Evolutionary conservation across 768 basidiomycete species (phyloP), one percentile per base, ranked within the genome.

Genomic region (Phylloporus scabripes): DNA sequence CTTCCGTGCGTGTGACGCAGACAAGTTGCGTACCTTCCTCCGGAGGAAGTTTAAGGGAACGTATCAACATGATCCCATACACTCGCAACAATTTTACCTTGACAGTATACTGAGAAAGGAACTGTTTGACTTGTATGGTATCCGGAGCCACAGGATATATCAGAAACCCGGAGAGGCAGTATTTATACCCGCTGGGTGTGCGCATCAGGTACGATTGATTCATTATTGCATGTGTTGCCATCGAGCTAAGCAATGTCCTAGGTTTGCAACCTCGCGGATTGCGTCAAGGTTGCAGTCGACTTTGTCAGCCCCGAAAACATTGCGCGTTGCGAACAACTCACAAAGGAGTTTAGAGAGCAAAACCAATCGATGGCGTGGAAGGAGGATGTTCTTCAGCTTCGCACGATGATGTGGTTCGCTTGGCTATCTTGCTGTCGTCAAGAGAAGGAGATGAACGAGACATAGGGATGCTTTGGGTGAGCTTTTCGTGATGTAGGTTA

Each of bases 281-380:
- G 90, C 60, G 83, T 97, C 72, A 97, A 97, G 71, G 90, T 96
- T 45, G 93, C 94, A 24, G 78, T 87, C 59, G 94, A 97, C 68
- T 97, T 92, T 66, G 92, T 96, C 55, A 90, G 87, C 74, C 86
- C 92, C 37, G 90, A 96, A 72, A 96, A 95, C 63, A 83, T 97
- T 33, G 73, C 71, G 42, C 80, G 91, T 29, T 97, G 94, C 67
- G 89, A 89, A 67, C 74, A 76, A 64, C 75, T 97, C 48, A 93
- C 89, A 52, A 74, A 76, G 56, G 93, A 97, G 70, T 96, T 96
- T 70, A 78, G 93, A 50, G 82, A 84, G 62, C 89, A 94, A 70
- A 95, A 95, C 61, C 82, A 85, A 64, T 79, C 79, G 44, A 82
- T 82, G 74, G 84, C 78, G 37, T 97, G 94, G 94, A 93, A 94